Base-by-base conservation (phyloP, 306 rosid species). In the Trifolium repens region DNA sequence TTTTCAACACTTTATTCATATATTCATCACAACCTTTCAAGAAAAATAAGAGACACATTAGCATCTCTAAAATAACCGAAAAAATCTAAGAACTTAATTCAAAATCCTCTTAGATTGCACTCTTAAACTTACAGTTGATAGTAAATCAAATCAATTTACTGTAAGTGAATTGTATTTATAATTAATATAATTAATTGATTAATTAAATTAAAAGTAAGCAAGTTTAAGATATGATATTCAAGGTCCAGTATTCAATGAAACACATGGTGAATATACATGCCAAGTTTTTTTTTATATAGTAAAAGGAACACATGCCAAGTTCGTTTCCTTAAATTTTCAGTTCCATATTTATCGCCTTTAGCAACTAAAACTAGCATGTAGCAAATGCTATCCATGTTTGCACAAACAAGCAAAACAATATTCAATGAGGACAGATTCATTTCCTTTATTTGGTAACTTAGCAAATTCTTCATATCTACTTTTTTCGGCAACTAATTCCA, bases 101-200 rank as follows among this genome's bases (percentile, higher is more conserved):
- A n/a, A n/a, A n/a, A n/a, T n/a, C n/a, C n/a, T n/a, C n/a, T n/a
- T n/a, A n/a, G n/a, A n/a, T n/a, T n/a, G n/a, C n/a, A n/a, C n/a
- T n/a, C n/a, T n/a, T n/a, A n/a, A n/a, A n/a, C n/a, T n/a, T n/a
- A n/a, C n/a, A n/a, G 24, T 73, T 49, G 15, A 26, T 74, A 5
- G 4, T 24, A 46, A 37, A 60, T 80, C 72, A 46, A 47, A 60
- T 80, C 72, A 69, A 67, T 49, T 14, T 71, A 74, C 30, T 0
- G 17, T 11, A 19, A 70, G 63, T 3, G 3, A 61, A 42, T 42
- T 78, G 72, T 9, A 34, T 19, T n/a, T 50, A 2, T 50, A 50
- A 43, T 43, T 11, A 3, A 43, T 30, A 14, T 10, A 8, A 44
- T 8, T 37, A 37, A 37, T 13, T 53, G 10, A 15, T 9, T 19